Percentiles rank a stretch among this genome's conserved stretches.
Conservation (phyloP, 352 stramenopile genomes). For the Pythium oligandrum region DNA sequence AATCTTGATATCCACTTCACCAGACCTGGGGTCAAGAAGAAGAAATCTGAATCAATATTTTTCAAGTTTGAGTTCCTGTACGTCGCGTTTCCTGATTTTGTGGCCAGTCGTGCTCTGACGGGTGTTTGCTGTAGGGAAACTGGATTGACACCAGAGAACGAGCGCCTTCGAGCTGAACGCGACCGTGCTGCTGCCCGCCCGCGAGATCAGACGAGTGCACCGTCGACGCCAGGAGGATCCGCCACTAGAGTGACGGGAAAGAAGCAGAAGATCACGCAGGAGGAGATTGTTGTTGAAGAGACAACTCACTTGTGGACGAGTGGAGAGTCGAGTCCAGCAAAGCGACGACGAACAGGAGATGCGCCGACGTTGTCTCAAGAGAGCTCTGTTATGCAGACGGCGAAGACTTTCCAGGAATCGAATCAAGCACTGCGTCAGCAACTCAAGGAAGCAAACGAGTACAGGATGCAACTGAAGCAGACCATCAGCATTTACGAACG, state of each 20-base stretch:
- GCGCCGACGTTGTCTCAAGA: not conserved
- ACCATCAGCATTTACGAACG: slow-evolving; percentile 2
- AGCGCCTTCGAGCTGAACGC: slow-evolving; percentile 2
- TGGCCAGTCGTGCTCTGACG: not conserved
- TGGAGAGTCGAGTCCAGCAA: not conserved
- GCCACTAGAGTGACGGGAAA: slow-evolving; percentile 6
- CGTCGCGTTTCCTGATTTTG: slow-evolving; percentile 10
- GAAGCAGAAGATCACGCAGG: slow-evolving; percentile 1
- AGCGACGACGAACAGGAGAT: slow-evolving; percentile 2
- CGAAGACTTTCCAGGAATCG: slow-evolving; percentile 6
- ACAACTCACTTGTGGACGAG: slow-evolving; percentile 1
- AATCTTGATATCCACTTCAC: slow-evolving; percentile 71
- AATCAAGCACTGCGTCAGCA: slow-evolving; percentile 13
- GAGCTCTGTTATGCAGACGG: not conserved
- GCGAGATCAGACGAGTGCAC: not conserved
- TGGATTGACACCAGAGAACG: slow-evolving; percentile 16
- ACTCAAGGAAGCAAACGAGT: slow-evolving; percentile 5
- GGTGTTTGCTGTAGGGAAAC: slow-evolving; percentile 3
- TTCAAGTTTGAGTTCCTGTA: slow-evolving; percentile 72
- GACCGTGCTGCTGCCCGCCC: slow-evolving; percentile 3
- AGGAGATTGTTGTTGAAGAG: slow-evolving; percentile 14
- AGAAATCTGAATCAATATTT: slow-evolving; percentile 33
- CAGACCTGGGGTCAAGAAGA: slow-evolving; percentile 35
- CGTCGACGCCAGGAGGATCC: not conserved
- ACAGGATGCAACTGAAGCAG: slow-evolving; percentile 14